Base-by-base conservation (phyloP, 495 filamentous ascomycete species). In the Parathielavia appendiculata region DNA sequence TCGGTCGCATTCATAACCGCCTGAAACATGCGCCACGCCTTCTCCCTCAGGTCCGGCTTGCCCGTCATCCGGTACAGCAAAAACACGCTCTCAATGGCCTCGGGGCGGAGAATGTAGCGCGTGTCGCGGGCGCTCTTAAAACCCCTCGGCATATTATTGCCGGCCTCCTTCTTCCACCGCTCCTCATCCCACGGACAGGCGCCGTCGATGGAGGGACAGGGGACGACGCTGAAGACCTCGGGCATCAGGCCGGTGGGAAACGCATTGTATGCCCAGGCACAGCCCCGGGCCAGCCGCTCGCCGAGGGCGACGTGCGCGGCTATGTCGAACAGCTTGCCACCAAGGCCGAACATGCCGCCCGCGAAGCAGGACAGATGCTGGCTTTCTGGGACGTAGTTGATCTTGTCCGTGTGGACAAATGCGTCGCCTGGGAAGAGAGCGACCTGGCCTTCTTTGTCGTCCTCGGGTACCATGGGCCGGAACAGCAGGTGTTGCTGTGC, bases 341-440 rank as follows among this genome's bases (percentile, higher is more conserved):
- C 93, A 38, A 98, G 74, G 11, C 84, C 92, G 47, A 95, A 83
- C 92, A 97, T 97, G 19, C 90, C 92, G 8, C 93, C 92, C 0
- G 83, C 83, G 64, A 96, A 98, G 69, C 93, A 97, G 35, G 69
- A 69, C 17, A 81, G 69, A 63, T 82, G 79, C 56, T 81, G 76
- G 47, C 67, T 67, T 32, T 78, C 71, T 2, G 73, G 61, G 20
- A 74, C 51, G 17, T 63, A 39, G 19, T 63, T 41, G 19, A 55
- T 12, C 1, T 44, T 51, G 4, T 56, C 57, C 11, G 60, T n/a
- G 16, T 56, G 51, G 6, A 66, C 59, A 47, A 57, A 38, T 2
- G 65, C 66, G 23, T 69, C 72, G 2, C 84, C 77, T 0, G 77
- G 71, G 61, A 95, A 81, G 1, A 92, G 81, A 23, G 95, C 78